These are phyloP conservation scores for Aspergillus sp. DNA, from an alignment of 2,329 filamentous ascomycete species.

Conservation along the genomic window DNA sequence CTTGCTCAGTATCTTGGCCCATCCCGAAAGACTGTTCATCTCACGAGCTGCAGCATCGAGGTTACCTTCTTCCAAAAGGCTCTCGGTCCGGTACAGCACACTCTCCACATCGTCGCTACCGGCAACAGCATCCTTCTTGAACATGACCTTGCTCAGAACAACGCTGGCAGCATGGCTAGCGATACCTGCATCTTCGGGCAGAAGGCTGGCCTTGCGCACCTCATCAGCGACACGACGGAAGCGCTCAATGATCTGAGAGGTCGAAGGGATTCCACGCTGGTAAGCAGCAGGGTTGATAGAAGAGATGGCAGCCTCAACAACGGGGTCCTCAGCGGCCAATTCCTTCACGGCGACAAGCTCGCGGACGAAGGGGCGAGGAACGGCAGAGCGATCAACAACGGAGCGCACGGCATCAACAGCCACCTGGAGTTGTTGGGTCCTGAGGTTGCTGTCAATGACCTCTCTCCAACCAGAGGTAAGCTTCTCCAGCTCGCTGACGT, in stretches of 20 bases:
- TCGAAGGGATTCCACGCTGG: conserved; percentile 82
- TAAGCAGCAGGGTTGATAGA: conserved; percentile 94
- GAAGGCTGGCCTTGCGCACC: conserved; percentile 88
- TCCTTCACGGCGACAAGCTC: conserved; percentile 95
- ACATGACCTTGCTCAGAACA: conserved; percentile 88
- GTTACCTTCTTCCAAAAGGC: conserved; percentile 86
- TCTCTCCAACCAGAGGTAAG: conserved; percentile 87
- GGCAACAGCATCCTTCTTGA: conserved; percentile 87
- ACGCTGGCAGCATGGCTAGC: conserved; percentile 90
- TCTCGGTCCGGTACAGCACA: conserved; percentile 85
- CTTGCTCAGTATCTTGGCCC: conserved; percentile 91
- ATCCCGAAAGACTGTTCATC: conserved; percentile 89
- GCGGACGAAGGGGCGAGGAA: conserved; percentile 81
- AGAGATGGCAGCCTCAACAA: conserved; percentile 92
- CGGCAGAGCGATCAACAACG: conserved; percentile 71
- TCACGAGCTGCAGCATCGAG: conserved; percentile 88
- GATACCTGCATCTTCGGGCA: conserved; percentile 91
- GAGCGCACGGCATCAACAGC: conserved; percentile 90
- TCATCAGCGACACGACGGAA: conserved; percentile 91
- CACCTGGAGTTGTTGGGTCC: conserved; percentile 94
- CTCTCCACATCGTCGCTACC: conserved; percentile 90
- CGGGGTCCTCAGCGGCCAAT: conserved; percentile 77
- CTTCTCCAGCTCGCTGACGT: conserved; percentile 80
- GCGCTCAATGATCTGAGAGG: conserved; percentile 85
- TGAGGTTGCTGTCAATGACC: conserved; percentile 85